Evolutionary conservation across 495 filamentous ascomycete species (phyloP), one percentile per base, ranked within the genome.

Genomic region (Neurospora sp.): DNA sequence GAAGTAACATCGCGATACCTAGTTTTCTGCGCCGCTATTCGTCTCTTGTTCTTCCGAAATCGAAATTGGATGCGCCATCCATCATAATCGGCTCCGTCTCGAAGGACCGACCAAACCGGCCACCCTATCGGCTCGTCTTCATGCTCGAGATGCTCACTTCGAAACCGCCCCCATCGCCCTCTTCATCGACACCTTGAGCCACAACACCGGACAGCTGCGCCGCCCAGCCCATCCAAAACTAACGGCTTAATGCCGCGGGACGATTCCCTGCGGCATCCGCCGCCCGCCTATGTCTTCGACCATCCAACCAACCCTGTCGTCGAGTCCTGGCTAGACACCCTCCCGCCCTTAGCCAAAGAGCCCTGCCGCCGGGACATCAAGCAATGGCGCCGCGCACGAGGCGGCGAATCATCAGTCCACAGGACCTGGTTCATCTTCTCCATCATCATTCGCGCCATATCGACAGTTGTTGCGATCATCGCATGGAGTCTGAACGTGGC

Each of bases 281-380:
- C 54, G 54, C 54, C 12, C 54, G 54, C 14, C 54, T 18, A 35
- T 66, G 54, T 66, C 27, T 35, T 35, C 54, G 14, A 35, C 31
- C 54, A 66, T 35, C 54, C 54, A 16, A 66, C 23, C 23, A 73
- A 75, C 39, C 76, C 74, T 18, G 20, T 49, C 12, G 74, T 79
- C 71, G 79, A 80, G 70, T 70, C 76, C 20, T 80, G 79, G 79
- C 76, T 79, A 9, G 77, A 79, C 16, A 62, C 71, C 3, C 70
- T 80, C 23, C 75, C 77, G 8, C 70, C 60, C 5, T 79, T 78
- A 5, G 3, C 62, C 10, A 69, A 71, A 23, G 74, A 80, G 39
- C 73, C 75, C 11, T 12, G 62, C 3, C 79, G 79, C 70, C 79
- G 79, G 76, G 71, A 72, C 16, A 71, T 75, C 31, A 18, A 72